A percentile compares a stretch with the other conserved stretches of the same genome.
Evolutionary conservation across 2,329 filamentous ascomycete species (phyloP).

Genomic region (Fusarium pseudoanthophilum): DNA sequence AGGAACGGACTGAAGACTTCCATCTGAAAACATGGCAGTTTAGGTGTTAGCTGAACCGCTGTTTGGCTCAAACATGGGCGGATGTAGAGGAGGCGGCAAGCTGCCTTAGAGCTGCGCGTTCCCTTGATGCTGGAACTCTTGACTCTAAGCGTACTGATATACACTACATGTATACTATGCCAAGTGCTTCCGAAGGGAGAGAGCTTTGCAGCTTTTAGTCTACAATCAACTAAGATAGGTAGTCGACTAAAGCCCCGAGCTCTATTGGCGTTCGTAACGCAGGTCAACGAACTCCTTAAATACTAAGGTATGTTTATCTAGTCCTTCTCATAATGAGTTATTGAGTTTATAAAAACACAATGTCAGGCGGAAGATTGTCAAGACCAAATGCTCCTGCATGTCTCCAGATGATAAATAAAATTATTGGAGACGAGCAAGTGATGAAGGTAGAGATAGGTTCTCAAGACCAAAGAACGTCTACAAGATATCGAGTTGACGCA

Average conservation of each 20-base stretch:
- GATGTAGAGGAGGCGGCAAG: not conserved
- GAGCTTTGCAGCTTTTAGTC: too few relatives aligned
- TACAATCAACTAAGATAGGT: not conserved
- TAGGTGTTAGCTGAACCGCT: not conserved
- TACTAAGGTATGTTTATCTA: too few relatives aligned
- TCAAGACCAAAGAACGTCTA: too few relatives aligned
- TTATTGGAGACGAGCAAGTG: too few relatives aligned
- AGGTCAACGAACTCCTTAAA: too few relatives aligned
- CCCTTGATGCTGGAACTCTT: not conserved
- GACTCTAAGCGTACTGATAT: not conserved
- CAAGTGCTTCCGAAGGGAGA: not conserved
- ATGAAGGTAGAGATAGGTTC: too few relatives aligned
- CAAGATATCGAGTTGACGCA: too few relatives aligned
- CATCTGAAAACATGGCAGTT: not conserved
- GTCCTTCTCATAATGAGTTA: too few relatives aligned
- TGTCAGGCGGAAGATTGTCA: accelerated
- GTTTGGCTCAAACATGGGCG: not conserved
- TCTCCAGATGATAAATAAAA: too few relatives aligned
- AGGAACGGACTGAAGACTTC: accelerated
- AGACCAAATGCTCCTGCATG: too few relatives aligned
- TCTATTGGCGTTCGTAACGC: too few relatives aligned
- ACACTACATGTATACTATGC: not conserved
- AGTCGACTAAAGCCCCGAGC: accelerated
- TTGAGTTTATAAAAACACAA: too few relatives aligned
- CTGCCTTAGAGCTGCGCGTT: not conserved